Percentiles rank a stretch among this genome's conserved stretches.
These are phyloP conservation scores for Diaporthe velutina DNA, from an alignment of 2,329 filamentous ascomycete species.

Conservation along the genomic window DNA sequence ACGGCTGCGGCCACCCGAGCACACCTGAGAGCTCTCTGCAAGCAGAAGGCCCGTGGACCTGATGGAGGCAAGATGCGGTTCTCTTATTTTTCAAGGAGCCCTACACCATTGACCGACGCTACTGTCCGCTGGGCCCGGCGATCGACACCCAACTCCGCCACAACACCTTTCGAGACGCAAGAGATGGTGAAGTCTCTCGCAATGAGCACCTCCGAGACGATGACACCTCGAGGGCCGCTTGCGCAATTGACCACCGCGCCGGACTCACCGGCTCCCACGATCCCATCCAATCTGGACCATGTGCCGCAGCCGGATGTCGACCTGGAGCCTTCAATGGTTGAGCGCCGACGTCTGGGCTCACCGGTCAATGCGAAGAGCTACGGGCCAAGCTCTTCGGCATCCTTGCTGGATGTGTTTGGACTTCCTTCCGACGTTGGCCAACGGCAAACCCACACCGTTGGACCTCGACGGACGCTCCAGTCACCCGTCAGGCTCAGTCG, in stretches of 20 bases:
- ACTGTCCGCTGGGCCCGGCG: conserved; percentile 64
- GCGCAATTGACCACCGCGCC: conserved; percentile 68
- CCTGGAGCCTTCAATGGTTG: conserved; percentile 47
- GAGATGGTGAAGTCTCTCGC: conserved; percentile 75
- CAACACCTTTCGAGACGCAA: conserved; percentile 68
- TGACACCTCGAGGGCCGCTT: conserved; percentile 73
- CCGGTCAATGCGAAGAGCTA: conserved; percentile 71
- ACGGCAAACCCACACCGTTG: conserved; percentile 63
- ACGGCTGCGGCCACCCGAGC: conserved; percentile 72
- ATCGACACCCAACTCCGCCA: conserved; percentile 59
- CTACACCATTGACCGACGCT: conserved; percentile 67
- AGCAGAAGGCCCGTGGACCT: conserved; percentile 61
- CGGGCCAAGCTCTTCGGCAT: conserved; percentile 70
- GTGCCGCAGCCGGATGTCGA: conserved; percentile 37
- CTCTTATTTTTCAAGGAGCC: conserved; percentile 64
- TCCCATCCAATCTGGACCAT: conserved; percentile 42
- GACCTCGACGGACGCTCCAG: conserved; percentile 62
- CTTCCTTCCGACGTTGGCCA: conserved; percentile 51
- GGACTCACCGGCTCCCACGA: conserved; percentile 41
- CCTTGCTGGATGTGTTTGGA: conserved; percentile 56
- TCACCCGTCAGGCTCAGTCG: conserved; percentile 68
- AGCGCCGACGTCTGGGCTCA: conserved; percentile 61
- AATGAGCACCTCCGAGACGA: conserved; percentile 73
- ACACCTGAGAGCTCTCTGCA: conserved; percentile 74
- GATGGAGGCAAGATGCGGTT: conserved; percentile 52